These are phyloP conservation scores for Lolium perenne DNA, from an alignment of 176 grass and related monocot genomes.

Conservation along the genomic window DNA sequence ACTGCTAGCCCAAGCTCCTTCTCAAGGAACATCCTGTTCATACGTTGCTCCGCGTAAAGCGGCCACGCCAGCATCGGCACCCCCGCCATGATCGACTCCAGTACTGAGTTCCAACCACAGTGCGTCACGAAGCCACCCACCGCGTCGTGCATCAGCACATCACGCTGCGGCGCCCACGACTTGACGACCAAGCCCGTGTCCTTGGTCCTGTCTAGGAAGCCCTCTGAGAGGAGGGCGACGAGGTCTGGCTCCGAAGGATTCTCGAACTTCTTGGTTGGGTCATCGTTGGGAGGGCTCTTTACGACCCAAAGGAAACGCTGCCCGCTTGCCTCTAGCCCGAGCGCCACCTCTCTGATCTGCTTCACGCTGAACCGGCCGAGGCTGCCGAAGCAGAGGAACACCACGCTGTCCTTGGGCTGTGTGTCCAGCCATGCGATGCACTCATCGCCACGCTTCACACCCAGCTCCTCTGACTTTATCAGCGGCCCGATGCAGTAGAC, in stretches of 20 bases:
- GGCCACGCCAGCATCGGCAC: slow-evolving; percentile 68
- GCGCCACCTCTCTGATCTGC: slow-evolving; percentile 62
- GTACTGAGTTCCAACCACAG: slow-evolving; percentile 71
- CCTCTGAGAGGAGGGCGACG: slow-evolving; percentile 47
- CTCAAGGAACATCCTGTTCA: slow-evolving; percentile 64
- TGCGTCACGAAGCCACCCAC: slow-evolving; percentile 70
- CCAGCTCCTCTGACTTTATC: slow-evolving; percentile 57
- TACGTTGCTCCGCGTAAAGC: slow-evolving; percentile 61
- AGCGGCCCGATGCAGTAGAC: slow-evolving; percentile 63
- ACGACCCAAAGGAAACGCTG: slow-evolving; percentile 74
- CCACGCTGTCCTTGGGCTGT: slow-evolving; percentile 49
- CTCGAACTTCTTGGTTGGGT: slow-evolving; percentile 30
- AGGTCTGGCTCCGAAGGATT: slow-evolving; percentile 38
- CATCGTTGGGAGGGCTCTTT: slow-evolving; percentile 32
- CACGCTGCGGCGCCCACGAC: slow-evolving; percentile 67
- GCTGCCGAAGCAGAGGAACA: slow-evolving; percentile 74
- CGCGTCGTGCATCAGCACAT: slow-evolving; percentile 57
- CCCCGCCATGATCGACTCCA: slow-evolving; percentile 59
- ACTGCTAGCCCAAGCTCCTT: slow-evolving; percentile 50
- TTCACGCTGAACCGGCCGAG: slow-evolving; percentile 46
- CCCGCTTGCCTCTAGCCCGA: slow-evolving; percentile 58
- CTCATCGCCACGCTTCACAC: slow-evolving; percentile 7
- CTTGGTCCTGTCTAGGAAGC: slow-evolving; percentile 56
- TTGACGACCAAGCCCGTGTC: slow-evolving; percentile 45
- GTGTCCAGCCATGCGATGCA: slow-evolving; percentile 62